A percentile compares a stretch with the other conserved stretches of the same genome.
phyloP scores from a whole-genome alignment of 495 filamentous ascomycete species.

The Aspergillus kassunensis region DNA sequence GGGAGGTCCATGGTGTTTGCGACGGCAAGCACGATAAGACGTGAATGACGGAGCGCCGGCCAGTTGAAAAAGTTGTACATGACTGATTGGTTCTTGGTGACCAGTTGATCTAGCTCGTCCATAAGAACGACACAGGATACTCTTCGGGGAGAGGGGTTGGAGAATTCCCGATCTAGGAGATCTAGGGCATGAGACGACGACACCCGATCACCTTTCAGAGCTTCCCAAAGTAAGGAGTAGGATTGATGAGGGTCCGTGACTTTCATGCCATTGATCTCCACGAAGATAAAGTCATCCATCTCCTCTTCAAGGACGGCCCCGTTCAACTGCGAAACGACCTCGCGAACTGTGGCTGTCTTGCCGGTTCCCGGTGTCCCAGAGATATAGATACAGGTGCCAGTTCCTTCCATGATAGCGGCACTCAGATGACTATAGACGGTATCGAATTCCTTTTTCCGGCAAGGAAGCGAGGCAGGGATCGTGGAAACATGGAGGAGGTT shows the following conservation, averaged over 20 bases:
- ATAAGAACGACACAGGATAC: constrained; percentile 97
- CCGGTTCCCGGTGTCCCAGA: constrained; percentile 99
- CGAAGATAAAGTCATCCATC: constrained; percentile 97
- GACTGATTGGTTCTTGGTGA: constrained; percentile 94
- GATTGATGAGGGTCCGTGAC: constrained; percentile 96
- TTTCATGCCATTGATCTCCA: constrained; percentile 99
- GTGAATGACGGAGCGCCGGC: constrained; percentile 87
- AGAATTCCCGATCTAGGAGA: constrained; percentile 88
- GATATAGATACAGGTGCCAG: constrained; percentile 96
- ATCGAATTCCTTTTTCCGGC: constrained; percentile 86
- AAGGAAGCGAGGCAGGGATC: constrained; percentile 83
- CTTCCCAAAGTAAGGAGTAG: constrained; percentile 95
- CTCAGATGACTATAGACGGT: constrained; percentile 92
- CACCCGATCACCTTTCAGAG: constrained; percentile 87
- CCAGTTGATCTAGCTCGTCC: constrained; percentile 98
- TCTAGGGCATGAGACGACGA: constrained; percentile 87
- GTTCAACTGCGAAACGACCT: constrained; percentile 87
- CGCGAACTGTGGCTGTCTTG: constrained; percentile 96
- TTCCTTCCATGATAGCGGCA: constrained; percentile 88
- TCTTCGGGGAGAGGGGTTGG: constrained; percentile 77
- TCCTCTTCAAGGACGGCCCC: constrained; percentile 81
- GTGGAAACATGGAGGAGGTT: constrained; percentile 88
- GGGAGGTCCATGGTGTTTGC: constrained; percentile 99
- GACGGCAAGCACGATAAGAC: constrained; percentile 92
- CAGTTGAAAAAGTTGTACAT: constrained; percentile 99